A percentile compares a stretch with the other conserved stretches of the same genome.
phyloP scores from a whole-genome alignment of 192 early-diverging fungal genomes.

The Coemansia nantahalensis region DNA sequence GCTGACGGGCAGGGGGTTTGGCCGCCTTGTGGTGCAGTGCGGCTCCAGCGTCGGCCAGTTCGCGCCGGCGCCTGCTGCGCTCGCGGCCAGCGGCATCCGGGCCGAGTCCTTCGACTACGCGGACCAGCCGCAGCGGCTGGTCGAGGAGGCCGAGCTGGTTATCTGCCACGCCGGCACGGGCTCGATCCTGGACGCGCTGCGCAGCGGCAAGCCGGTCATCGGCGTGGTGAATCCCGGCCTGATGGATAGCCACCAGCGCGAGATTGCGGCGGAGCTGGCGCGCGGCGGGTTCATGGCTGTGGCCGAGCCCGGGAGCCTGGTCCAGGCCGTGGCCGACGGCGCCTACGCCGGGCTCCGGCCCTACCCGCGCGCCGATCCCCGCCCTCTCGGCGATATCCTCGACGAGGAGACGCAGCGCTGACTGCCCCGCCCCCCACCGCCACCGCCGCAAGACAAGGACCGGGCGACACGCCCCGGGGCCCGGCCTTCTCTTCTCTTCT shows the following conservation, averaged over 20 bases:
- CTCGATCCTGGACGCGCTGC: conserved; percentile 77
- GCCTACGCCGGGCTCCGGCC: conserved; percentile 15
- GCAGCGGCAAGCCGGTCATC: conserved; percentile 62
- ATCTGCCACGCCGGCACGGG: conserved; percentile 89
- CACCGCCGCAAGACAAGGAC: too few relatives aligned
- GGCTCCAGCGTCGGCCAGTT: conserved; percentile 53
- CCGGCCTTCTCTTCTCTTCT: too few relatives aligned
- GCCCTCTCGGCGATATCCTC: conserved; percentile 45
- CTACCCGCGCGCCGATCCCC: conserved; percentile 42
- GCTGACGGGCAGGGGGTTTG: conserved; percentile 55
- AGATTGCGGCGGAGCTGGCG: conserved; percentile 73
- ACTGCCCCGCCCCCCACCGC: too few relatives aligned
- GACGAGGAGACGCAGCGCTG: conserved; percentile 30
- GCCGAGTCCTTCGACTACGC: conserved; percentile 59
- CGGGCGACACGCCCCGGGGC: too few relatives aligned
- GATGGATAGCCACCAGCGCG: conserved; percentile 86
- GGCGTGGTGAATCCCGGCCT: conserved; percentile 74
- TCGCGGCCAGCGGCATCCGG: conserved; percentile 8
- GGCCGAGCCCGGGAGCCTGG: conserved; percentile 17
- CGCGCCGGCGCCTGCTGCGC: conserved; percentile 10
- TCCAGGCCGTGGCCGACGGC: conserved; percentile 5
- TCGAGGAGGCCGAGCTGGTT: conserved; percentile 67
- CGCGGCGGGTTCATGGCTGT: conserved; percentile 54
- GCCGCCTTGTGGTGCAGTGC: conserved; percentile 65
- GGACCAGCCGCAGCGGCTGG: conserved; percentile 55